Base-by-base conservation (phyloP, 169 alveolate genomes). In the Plasmodium fragile region DNA sequence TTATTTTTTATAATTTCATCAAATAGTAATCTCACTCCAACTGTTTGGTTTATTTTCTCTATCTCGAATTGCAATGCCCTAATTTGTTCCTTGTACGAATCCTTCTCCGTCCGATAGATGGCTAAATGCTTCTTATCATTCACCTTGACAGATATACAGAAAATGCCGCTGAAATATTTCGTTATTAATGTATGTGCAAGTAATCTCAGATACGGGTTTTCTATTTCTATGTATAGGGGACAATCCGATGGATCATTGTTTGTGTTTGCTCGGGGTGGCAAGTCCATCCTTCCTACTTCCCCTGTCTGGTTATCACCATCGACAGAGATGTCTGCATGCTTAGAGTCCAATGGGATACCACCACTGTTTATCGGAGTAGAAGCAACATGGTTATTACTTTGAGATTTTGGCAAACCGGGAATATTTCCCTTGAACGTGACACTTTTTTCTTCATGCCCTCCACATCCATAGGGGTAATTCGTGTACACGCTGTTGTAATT, bases 131-230 rank as follows among this genome's bases (percentile, higher is more conserved):
- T 95, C 55, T 77, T 95, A 34, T 95, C 97, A 28, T 95, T 96
- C 72, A 95, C 94, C 72, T 95, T 90, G 18, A 95, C 92, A 4
- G 98, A 96, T 77, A 95, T 96, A 52, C 97, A 93, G 92, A 89
- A 97, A 65, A 97, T 93, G 28, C 83, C 59, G n/a, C 97, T 97
- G 92, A 95, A 97, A 92, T 97, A 96, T 41, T 96, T 94, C 13
- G 97, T 96, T 22, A 97, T 96, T 53, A 97, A 92, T 4, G 98
- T 95, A 91, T 97, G 98, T 81, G 97, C 96, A 36, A 97, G 92
- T 53, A 97, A 92, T 1, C 98, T 95, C 80, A 96, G 97, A 49
- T 97, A 96, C 10, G 98, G 98, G 81, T 95, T 97, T 18, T 97
- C 98, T 89, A 97, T 95, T 43, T 95, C 97, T 28, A 97, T 93